Percentiles rank a stretch among this genome's conserved stretches.
phyloP scores from a whole-genome alignment of 805 yeast species.

The Maudiozyma saulgeensis region DNA sequence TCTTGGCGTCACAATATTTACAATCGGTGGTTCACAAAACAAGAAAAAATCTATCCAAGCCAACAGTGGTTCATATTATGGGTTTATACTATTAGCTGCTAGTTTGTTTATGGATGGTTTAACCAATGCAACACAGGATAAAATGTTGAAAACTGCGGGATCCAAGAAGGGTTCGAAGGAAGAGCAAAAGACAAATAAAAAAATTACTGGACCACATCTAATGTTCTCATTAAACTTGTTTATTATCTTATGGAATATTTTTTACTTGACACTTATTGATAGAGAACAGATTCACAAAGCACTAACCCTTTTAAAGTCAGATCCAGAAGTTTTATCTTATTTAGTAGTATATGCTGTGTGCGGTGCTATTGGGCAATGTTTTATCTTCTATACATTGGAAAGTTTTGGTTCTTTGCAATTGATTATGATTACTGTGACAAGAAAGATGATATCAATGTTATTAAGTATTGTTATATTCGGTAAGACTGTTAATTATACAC shows the following conservation, averaged over 20 bases:
- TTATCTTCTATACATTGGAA: constrained; percentile 77
- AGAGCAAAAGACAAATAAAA: constrained; percentile 8
- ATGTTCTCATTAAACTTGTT: constrained; percentile 62
- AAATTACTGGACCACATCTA: constrained; percentile 73
- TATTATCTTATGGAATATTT: constrained; percentile 37
- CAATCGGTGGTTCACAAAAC: constrained; percentile 39
- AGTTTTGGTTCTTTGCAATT: constrained; percentile 75
- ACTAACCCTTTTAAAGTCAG: constrained; percentile 27
- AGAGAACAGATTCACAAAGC: constrained; percentile 27
- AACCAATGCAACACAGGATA: constrained; percentile 90
- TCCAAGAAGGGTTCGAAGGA: constrained; percentile 5
- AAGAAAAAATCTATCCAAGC: constrained; percentile 22
- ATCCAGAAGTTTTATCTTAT: constrained; percentile 48
- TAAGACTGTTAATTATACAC: constrained; percentile 52
- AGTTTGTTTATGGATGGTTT: constrained; percentile 82
- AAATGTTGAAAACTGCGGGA: constrained; percentile 43
- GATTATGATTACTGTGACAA: constrained; percentile 89
- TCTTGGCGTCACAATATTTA: constrained; percentile 71
- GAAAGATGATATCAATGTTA: constrained; percentile 94
- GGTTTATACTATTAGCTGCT: constrained; percentile 46
- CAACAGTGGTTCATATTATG: constrained; percentile 36
- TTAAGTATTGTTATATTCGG: constrained; percentile 80
- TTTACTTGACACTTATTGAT: constrained; percentile 33
- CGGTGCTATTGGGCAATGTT: constrained; percentile 92
- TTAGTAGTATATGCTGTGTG: constrained; percentile 58